phyloP scores from a whole-genome alignment of 1,139 yeast species.

The Meyerozyma elateridarum region DNA sequence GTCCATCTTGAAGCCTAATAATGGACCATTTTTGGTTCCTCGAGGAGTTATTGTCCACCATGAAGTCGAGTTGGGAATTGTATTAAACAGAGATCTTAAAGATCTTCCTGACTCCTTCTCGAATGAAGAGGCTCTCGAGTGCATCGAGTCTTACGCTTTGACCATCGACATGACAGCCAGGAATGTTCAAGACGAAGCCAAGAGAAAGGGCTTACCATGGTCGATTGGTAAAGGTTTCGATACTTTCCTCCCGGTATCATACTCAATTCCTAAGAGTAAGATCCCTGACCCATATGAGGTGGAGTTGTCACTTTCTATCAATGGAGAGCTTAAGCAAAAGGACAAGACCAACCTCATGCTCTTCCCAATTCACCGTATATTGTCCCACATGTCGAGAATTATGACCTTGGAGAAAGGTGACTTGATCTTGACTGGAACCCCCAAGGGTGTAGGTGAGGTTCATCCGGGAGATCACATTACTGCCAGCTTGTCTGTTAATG shows the following conservation, averaged over 20 bases:
- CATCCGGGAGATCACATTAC: constrained; percentile 71
- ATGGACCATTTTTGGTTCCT: constrained; percentile 81
- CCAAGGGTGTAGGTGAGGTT: constrained; percentile 92
- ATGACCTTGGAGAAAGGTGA: constrained; percentile 93
- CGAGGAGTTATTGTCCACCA: constrained; percentile 79
- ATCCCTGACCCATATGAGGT: constrained; percentile 76
- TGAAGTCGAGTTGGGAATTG: constrained; percentile 86
- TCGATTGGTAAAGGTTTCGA: constrained; percentile 94
- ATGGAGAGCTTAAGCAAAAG: constrained; percentile 65
- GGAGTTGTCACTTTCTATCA: constrained; percentile 60
- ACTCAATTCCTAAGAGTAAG: constrained; percentile 57
- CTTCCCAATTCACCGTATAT: constrained; percentile 76
- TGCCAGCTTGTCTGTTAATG: constrained; percentile 58
- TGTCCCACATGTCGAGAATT: constrained; percentile 75
- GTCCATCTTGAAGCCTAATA: constrained; percentile 53
- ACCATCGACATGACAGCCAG: constrained; percentile 94
- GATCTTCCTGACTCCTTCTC: constrained; percentile 56
- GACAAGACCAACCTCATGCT: constrained; percentile 85
- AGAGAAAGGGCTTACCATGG: constrained; percentile 95
- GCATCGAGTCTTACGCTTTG: constrained; percentile 80
- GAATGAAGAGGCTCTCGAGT: constrained; percentile 64
- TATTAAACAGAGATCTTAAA: constrained; percentile 60
- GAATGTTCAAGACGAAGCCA: constrained; percentile 93
- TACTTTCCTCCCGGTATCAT: constrained; percentile 82
- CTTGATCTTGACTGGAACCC: constrained; percentile 90